Conservation (phyloP, 2,329 filamentous ascomycete species). For the Fusarium paranaense region DNA sequence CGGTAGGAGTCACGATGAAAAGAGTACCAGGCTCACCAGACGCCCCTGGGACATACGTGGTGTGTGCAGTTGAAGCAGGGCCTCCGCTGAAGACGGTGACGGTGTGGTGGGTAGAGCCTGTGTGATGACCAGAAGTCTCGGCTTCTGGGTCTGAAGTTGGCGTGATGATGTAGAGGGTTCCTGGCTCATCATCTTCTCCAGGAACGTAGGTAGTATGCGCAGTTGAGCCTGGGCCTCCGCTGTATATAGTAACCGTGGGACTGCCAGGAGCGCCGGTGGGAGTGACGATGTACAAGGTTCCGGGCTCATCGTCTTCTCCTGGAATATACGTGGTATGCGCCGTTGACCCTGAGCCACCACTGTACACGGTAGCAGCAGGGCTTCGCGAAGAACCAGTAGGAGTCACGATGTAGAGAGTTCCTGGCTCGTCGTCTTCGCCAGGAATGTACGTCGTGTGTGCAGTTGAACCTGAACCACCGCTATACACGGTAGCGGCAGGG, state of each 20-base stretch:
- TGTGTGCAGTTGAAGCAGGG: not conserved
- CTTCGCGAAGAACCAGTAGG: not conserved
- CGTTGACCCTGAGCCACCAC: not conserved
- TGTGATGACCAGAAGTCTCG: not conserved
- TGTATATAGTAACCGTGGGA: too few relatives aligned
- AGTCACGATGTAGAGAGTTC: conserved; percentile 6
- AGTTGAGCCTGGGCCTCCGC: too few relatives aligned
- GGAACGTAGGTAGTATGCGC: too few relatives aligned
- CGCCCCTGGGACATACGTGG: not conserved
- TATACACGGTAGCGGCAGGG: not conserved
- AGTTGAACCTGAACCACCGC: not conserved
- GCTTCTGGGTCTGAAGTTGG: not conserved
- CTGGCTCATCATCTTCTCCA: not conserved
- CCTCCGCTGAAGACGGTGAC: not conserved
- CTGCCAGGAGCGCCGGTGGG: too few relatives aligned
- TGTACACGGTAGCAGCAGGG: not conserved
- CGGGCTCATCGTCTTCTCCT: not conserved
- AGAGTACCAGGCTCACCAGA: not conserved
- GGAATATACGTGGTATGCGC: not conserved
- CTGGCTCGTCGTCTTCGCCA: not conserved
- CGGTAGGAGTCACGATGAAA: not conserved
- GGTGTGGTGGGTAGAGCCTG: not conserved
- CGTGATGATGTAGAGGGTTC: conserved; percentile 9
- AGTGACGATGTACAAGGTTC: conserved; percentile 13
- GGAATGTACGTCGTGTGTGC: not conserved